Conservation (phyloP, 2,329 filamentous ascomycete genomes). For the Fusarium avenaceum region DNA sequence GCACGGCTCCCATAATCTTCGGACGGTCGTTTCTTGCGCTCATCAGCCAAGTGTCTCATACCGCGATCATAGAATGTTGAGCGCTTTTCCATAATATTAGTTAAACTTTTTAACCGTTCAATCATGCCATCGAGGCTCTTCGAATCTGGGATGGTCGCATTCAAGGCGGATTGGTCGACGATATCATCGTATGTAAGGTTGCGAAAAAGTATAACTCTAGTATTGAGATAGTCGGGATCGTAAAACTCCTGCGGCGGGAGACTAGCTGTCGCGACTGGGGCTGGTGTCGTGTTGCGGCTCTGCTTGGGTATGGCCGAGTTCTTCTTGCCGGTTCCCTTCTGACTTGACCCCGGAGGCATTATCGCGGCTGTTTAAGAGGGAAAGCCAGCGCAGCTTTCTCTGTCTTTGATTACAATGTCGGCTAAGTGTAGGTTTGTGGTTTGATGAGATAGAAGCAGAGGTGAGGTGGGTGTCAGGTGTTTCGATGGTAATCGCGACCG, state of each 20-base stretch:
- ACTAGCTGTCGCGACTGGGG: constrained; percentile 59
- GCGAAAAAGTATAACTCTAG: constrained; percentile 70
- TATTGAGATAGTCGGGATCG: constrained; percentile 76
- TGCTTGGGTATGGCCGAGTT: constrained; percentile 72
- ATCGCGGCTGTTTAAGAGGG: constrained; percentile 13
- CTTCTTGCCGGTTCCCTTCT: constrained; percentile 77
- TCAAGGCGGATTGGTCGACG: constrained; percentile 71
- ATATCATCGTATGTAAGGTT: constrained; percentile 77
- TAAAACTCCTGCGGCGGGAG: constrained; percentile 68
- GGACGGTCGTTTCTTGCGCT: constrained; percentile 72
- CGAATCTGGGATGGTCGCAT: constrained; percentile 72
- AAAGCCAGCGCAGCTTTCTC: not conserved
- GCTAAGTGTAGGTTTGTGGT: not conserved
- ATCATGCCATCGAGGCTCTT: constrained; percentile 74
- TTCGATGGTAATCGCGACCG: constrained; percentile 37
- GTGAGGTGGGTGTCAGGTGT: constrained; percentile 1
- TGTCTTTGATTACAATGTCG: not conserved
- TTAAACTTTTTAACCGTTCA: constrained; percentile 72
- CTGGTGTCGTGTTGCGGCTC: constrained; percentile 83
- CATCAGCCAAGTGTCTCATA: constrained; percentile 77
- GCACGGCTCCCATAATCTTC: constrained; percentile 66
- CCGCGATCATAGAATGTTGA: constrained; percentile 77
- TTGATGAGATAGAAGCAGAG: constrained; percentile 16
- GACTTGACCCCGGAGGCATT: constrained; percentile 71
- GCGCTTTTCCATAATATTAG: constrained; percentile 75